phyloP scores from a whole-genome alignment of 139 green algal genomes.

The Pleodorina starrii region DNA sequence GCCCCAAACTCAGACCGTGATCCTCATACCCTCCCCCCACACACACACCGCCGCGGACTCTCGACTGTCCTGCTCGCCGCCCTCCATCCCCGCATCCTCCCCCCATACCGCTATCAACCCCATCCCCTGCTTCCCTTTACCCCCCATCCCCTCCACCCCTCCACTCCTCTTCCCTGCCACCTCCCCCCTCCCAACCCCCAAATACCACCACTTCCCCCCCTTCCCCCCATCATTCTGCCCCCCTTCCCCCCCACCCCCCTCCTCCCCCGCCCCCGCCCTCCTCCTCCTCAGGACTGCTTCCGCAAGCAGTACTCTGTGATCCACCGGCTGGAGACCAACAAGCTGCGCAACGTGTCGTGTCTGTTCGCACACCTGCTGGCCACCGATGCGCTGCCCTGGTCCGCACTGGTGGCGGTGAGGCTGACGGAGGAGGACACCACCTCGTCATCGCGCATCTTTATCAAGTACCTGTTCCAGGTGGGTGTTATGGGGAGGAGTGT shows the following conservation, averaged over 20 bases:
- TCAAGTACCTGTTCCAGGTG: conserved; percentile 98
- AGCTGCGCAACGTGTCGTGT: conserved; percentile 98
- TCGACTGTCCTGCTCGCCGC: too few relatives aligned
- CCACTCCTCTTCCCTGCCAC: not conserved
- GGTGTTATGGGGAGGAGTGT: not conserved
- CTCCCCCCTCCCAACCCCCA: not conserved
- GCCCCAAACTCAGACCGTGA: too few relatives aligned
- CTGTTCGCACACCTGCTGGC: conserved; percentile 96
- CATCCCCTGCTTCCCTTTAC: too few relatives aligned
- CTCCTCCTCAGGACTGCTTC: conserved; percentile 86
- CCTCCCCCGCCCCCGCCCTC: not conserved
- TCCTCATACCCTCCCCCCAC: too few relatives aligned
- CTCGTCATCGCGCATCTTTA: conserved; percentile 97
- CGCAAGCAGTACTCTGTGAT: conserved; percentile 95
- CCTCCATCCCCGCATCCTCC: too few relatives aligned
- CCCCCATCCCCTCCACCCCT: not conserved
- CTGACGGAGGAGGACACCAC: conserved; percentile 99
- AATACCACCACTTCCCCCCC: not conserved
- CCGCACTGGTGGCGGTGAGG: conserved; percentile 84
- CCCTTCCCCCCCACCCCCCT: not conserved
- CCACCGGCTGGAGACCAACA: conserved; percentile 99
- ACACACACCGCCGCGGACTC: too few relatives aligned
- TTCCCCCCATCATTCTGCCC: not conserved
- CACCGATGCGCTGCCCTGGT: conserved; percentile 93
- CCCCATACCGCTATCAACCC: too few relatives aligned